Percentiles rank a stretch among this genome's conserved stretches.
Conservation (phyloP, 2,329 filamentous ascomycete genomes). For the Fusarium pseudoanthophilum region DNA sequence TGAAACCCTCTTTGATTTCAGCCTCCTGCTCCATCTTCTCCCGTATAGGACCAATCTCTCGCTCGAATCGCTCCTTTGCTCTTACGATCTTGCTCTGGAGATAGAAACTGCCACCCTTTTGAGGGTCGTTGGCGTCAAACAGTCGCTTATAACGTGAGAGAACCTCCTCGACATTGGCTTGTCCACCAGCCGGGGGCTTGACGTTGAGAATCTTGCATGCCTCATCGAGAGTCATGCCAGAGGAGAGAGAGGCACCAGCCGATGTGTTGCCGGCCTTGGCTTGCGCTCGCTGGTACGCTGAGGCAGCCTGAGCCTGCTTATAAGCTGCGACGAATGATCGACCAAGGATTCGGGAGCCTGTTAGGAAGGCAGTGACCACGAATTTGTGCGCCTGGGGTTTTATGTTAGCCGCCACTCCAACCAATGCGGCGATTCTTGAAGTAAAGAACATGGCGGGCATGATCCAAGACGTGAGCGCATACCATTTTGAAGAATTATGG, state of each 20-base stretch:
- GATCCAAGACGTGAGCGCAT: constrained; percentile 24
- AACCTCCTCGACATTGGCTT: constrained; percentile 81
- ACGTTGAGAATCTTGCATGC: constrained; percentile 98
- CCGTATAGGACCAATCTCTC: constrained; percentile 78
- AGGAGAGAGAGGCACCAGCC: constrained; percentile 65
- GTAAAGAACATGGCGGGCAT: constrained; percentile 21
- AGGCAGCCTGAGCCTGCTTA: constrained; percentile 90
- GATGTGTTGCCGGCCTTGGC: constrained; percentile 67
- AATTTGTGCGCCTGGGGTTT: constrained; percentile 80
- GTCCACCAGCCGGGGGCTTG: constrained; percentile 79
- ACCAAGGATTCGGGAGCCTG: constrained; percentile 90
- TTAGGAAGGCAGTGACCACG: constrained; percentile 89
- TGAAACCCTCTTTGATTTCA: constrained; percentile 87
- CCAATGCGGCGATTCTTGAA: constrained; percentile 25
- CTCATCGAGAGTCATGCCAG: constrained; percentile 91
- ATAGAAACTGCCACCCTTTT: constrained; percentile 98
- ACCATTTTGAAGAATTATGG: constrained; percentile 44
- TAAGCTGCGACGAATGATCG: constrained; percentile 95
- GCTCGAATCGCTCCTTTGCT: constrained; percentile 90
- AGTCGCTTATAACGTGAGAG: constrained; percentile 91
- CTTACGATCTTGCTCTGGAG: constrained; percentile 96
- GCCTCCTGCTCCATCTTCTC: constrained; percentile 79
- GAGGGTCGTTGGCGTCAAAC: constrained; percentile 93
- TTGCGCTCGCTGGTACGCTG: constrained; percentile 80
- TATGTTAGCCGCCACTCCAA: constrained; percentile 30